Evolutionary conservation across 2,329 filamentous ascomycete genomes (phyloP).

Genomic region (Ampelomyces quisqualis): DNA sequence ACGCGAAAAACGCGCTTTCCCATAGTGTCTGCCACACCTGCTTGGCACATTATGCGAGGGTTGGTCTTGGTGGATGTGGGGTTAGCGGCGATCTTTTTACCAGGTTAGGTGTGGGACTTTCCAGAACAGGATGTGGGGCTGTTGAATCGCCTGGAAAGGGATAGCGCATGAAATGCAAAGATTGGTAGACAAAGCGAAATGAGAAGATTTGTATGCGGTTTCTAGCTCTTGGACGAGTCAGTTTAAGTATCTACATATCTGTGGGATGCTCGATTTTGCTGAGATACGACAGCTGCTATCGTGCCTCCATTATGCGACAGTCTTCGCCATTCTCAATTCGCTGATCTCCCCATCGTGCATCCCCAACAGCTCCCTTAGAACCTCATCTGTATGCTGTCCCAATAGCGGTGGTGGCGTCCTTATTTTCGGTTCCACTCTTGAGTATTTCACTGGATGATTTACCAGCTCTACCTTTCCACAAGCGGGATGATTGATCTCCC

Average conservation of each 20-base stretch:
- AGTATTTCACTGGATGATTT: conserved; percentile 93
- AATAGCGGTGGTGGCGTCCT: conserved; percentile 79
- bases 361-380: conserved; percentile 34
- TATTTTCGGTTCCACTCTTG: conserved; percentile 73
- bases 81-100: neutral
- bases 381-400: conserved; percentile 48
- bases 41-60: neutral
- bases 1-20: conserved; percentile 2
- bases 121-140: conserved; percentile 1
- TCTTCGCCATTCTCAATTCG: conserved; percentile 10
- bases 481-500: conserved; percentile 75
- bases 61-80: conserved; percentile 1
- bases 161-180: neutral
- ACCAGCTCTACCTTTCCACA: conserved; percentile 87
- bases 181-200: no score
- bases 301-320: conserved; percentile 13
- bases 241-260: no score
- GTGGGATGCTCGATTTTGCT: no score
- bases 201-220: no score
- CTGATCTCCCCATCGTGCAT: conserved; percentile 25
- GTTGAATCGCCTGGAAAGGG: neutral
- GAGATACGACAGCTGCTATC: neutral
- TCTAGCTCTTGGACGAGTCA: no score
- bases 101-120: neutral
- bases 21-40: conserved; percentile 6